Evolutionary conservation across 306 rosid genomes (phyloP), one percentile per base, ranked within the genome.

Genomic region (Vigna reflexopilosa): DNA sequence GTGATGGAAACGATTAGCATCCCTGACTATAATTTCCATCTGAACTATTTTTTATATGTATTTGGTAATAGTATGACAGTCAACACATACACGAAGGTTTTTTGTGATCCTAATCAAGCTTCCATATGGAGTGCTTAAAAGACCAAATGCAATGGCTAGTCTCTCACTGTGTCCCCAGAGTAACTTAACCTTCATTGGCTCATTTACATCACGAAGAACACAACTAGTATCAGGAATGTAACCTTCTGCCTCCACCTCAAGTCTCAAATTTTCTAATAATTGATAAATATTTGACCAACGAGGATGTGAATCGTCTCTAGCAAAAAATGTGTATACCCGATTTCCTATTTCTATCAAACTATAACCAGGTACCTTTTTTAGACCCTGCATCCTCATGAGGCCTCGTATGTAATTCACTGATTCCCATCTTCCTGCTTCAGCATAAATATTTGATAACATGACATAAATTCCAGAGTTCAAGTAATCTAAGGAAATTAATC

Each of bases 81-180:
- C 93, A 45, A 64, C 84, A 81, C 97, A 91, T 2, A 89, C 87
- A 57, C 92, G 84, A 55, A 86, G 91, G 20, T 88, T 91, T 84
- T 91, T 89, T 10, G 91, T 91, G 83, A 91, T 86, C 84, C 86
- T 84, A 73, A 90, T 85, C 83, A 81, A 70, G 80, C 88, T 87
- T 58, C 93, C 90, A 36, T 80, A 80, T 7, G 90, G 90, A 32
- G 90, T 90, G 84, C 79, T 92, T 73, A 85, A 77, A 22, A 90
- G 87, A 77, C 90, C 93, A 51, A 92, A 92, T 50, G 90, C 97
- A 71, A 87, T 87, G 44, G 92, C 94, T 75, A 91, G 70, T 85
- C 91, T 88, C 83, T 89, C 97, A 69, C 93, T 85, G 34, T 91
- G 93, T 42, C 88, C 88, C 94, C 97, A 91, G 2, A 88, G 83